A percentile compares a stretch with the other conserved stretches of the same genome.
phyloP scores from a whole-genome alignment of 2,329 filamentous ascomycete species.

The Neurospora crassa region DNA sequence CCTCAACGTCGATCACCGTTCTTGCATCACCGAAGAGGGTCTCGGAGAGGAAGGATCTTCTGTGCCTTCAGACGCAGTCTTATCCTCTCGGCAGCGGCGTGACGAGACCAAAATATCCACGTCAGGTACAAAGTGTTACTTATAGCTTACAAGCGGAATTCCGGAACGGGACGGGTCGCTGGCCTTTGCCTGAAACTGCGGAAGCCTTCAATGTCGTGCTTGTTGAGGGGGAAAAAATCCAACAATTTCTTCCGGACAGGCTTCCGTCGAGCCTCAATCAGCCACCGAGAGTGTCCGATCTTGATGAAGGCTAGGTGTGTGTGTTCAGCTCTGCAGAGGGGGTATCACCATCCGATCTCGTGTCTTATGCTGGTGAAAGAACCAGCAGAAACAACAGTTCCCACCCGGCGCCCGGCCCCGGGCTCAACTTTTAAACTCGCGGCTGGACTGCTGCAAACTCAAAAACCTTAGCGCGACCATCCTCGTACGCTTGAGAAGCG shows the following conservation, averaged over 20 bases:
- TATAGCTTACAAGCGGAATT: background rate
- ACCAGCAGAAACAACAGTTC: background rate
- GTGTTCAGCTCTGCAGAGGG: background rate
- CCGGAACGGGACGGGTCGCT: background rate
- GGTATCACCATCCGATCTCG: background rate
- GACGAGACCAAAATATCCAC: background rate
- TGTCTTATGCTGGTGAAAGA: background rate
- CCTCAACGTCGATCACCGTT: background rate
- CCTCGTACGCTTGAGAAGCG: background rate
- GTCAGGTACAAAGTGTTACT: background rate
- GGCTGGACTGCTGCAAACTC: background rate
- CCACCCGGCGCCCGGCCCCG: background rate
- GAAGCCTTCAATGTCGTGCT: background rate
- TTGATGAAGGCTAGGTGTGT: background rate
- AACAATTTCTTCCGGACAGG: background rate
- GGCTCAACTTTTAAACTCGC: background rate
- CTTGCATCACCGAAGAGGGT: background rate
- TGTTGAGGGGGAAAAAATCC: background rate
- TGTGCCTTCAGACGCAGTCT: background rate
- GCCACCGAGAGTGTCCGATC: background rate
- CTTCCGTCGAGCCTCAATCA: background rate
- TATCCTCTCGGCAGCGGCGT: background rate
- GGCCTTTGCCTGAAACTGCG: background rate
- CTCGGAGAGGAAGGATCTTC: background rate
- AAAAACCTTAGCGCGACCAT: background rate